These are phyloP conservation scores for Arachnomyces sp. DNA, from an alignment of 2,329 filamentous ascomycete genomes.

Conservation along the genomic window DNA sequence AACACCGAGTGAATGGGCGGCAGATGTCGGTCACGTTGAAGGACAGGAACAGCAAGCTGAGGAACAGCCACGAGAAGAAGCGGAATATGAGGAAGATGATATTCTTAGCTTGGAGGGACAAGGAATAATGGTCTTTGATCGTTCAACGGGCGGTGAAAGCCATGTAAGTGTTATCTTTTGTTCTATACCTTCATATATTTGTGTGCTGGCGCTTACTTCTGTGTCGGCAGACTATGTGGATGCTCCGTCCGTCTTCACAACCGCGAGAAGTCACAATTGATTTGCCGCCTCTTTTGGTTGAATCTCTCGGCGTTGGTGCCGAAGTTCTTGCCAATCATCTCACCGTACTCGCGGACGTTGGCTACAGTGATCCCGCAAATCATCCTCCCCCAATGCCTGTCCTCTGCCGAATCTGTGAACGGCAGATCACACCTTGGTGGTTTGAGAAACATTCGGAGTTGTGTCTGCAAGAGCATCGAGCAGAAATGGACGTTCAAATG, in stretches of 20 bases:
- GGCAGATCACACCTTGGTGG: slow-evolving; percentile 97
- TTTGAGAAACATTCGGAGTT: slow-evolving; percentile 98
- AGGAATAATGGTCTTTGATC: slow-evolving; percentile 96
- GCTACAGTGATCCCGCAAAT: slow-evolving; percentile 63
- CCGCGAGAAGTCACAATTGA: slow-evolving; percentile 94
- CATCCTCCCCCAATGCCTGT: slow-evolving; percentile 77
- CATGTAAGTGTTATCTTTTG: slow-evolving; percentile 58
- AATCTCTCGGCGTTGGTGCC: slow-evolving; percentile 87
- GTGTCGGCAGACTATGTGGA: slow-evolving; percentile 84
- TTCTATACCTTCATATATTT: slow-evolving; percentile 1
- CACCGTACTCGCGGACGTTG: slow-evolving; percentile 77
- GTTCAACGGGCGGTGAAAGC: slow-evolving; percentile 74
- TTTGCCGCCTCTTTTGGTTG: slow-evolving; percentile 78
- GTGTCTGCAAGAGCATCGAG: slow-evolving; percentile 89
- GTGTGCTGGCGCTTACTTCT: slow-evolving; percentile 14
- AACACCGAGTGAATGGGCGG: slow-evolving; percentile 10
- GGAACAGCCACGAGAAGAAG: slow-evolving; percentile 32
- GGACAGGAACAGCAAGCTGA: slow-evolving; percentile 25
- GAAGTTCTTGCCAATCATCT: slow-evolving; percentile 92
- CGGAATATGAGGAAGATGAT: slow-evolving; percentile 40
- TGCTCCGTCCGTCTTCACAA: slow-evolving; percentile 84
- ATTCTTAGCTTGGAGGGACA: slow-evolving; percentile 83
- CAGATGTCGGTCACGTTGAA: slow-evolving; percentile 19
- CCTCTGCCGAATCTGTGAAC: slow-evolving; percentile 93
- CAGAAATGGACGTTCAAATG: slow-evolving; percentile 97